Base-by-base conservation (phyloP, 139 green algal genomes). In the Chlamydomonas incerta region DNA sequence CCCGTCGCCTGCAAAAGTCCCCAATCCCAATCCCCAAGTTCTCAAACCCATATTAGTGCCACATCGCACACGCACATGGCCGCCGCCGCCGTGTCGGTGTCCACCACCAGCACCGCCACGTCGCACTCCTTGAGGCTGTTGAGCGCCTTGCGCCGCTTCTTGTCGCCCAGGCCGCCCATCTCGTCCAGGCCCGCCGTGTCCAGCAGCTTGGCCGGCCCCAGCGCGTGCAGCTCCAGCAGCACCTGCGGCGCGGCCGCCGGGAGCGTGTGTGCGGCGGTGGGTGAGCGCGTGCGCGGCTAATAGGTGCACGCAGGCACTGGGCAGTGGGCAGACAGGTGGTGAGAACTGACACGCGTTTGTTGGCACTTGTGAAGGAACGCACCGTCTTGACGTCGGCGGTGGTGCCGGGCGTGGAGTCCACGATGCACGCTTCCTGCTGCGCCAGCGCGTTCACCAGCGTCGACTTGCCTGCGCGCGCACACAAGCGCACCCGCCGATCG, bases 391-490 rank as follows among this genome's bases (percentile, higher is more conserved):
- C 90, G 81, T 92, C 90, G 8, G 90, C 89, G 0, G 93, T 95
- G 14, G 93, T 95, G 37, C 93, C 93, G 11, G 93, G 91, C 46
- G 87, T 94, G 28, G 91, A 74, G 79, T 95, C 93, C 76, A 95
- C 93, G 52, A 95, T 95, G 82, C 74, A 90, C 0, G 90, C 91
- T 84, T 95, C 92, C 87, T 95, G 91, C 29, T 90, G 90, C 26
- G 93, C 92, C 73, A 95, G 88, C 17, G 88, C 87, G 87, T 96
- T 96, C 87, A 97, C 93, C 60, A 94, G 80, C 26, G 84, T 96
- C 37, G 46, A 67, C 77, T 84, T 84, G 77, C 77, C 74, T 81
- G 55, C 6, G 55, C 13, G 0, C 9, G 41, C 41, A 8, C 41
- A 50, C 6, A 13, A 50, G 41, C 41, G 8, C 41, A 50, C 41